These are phyloP conservation scores for Saccharum hybrid DNA, from an alignment of 202 grass and related monocot genomes.

Conservation along the genomic window DNA sequence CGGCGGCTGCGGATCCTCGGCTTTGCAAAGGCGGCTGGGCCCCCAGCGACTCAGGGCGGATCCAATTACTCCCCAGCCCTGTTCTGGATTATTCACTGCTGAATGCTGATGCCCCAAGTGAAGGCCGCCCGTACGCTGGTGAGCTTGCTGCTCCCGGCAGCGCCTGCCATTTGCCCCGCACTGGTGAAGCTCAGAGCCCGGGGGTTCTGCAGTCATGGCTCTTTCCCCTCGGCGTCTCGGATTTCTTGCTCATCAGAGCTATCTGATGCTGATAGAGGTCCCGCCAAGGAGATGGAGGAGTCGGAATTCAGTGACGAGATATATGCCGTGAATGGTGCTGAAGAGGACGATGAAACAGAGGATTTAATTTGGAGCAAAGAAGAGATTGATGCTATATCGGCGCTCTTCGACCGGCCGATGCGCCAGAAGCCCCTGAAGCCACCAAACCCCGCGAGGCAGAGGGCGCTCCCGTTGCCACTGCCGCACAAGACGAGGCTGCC, in stretches of 20 bases:
- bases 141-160: slow-evolving; percentile 9
- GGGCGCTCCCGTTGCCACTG: slow-evolving; percentile 53
- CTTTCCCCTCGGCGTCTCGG: neutral
- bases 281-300: neutral
- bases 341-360: neutral
- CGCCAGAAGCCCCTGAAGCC: slow-evolving; percentile 42
- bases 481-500: slow-evolving; percentile 57
- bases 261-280: neutral
- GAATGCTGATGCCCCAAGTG: neutral
- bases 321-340: neutral
- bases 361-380: slow-evolving; percentile 60
- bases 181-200: neutral
- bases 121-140: neutral
- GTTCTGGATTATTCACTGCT: neutral
- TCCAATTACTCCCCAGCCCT: too few species aligned
- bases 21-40: neutral
- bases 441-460: slow-evolving; percentile 42
- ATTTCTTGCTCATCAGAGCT: slow-evolving; percentile 2
- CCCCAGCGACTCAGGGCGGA: too few species aligned
- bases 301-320: neutral
- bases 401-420: slow-evolving; percentile 74
- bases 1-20: neutral
- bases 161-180: neutral
- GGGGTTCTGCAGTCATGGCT: neutral
- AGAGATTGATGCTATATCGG: slow-evolving; percentile 79